These are phyloP conservation scores for Trametes cingulata DNA, from an alignment of 768 basidiomycete genomes.

Conservation along the genomic window DNA sequence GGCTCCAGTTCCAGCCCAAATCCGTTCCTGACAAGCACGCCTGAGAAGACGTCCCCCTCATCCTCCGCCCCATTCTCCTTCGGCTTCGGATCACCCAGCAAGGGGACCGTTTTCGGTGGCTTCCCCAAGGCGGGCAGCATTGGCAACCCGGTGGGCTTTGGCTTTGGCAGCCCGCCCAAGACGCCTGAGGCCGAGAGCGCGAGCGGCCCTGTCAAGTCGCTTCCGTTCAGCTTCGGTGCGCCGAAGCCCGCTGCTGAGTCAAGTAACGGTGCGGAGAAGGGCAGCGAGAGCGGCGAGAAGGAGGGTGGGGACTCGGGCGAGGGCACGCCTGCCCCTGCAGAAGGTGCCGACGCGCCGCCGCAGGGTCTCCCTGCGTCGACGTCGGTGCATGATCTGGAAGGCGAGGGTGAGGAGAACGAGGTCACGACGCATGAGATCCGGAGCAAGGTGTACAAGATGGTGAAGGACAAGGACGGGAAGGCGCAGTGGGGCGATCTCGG, in stretches of 20 bases:
- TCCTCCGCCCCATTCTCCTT: constrained; percentile 6
- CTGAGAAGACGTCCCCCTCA: constrained; percentile 15
- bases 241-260: constrained; percentile 6
- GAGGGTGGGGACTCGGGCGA: constrained; percentile 28
- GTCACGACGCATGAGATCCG: constrained; percentile 60
- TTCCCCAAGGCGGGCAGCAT: constrained; percentile 44
- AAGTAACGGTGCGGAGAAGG: constrained; percentile 4
- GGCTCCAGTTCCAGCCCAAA: neutral
- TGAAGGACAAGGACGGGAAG: constrained; percentile 47
- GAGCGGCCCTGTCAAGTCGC: constrained; percentile 12
- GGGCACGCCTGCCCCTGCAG: constrained; percentile 27
- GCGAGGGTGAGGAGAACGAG: constrained; percentile 82
- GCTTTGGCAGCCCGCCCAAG: constrained; percentile 47
- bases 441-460: constrained; percentile 63
- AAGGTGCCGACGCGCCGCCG: constrained; percentile 9
- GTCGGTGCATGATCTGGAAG: constrained; percentile 59
- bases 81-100: constrained; percentile 17
- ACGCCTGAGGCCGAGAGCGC: constrained; percentile 26
- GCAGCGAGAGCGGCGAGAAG: constrained; percentile 3
- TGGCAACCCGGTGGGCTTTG: constrained; percentile 66
- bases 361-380: constrained; percentile 22
- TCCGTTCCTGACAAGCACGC: constrained; percentile 11
- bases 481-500: constrained; percentile 68
- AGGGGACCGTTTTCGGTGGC: constrained; percentile 26
- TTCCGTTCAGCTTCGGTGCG: constrained; percentile 20